Evolutionary conservation across 192 early-diverging fungal genomes (phyloP), one percentile per base, ranked within the genome.

Genomic region (Paraglomus occultum): DNA sequence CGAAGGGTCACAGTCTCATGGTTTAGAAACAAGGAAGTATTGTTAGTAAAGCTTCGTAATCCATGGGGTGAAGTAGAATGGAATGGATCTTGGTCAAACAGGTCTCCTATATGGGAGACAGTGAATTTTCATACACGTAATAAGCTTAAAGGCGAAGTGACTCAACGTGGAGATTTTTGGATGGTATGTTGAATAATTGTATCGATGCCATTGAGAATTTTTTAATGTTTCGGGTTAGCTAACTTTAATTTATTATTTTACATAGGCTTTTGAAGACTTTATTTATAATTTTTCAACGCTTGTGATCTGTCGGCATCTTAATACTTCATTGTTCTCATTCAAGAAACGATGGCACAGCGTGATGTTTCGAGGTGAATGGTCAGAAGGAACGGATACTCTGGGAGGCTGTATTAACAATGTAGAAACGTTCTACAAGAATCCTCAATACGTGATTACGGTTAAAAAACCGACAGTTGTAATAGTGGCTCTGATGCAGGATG

Each of bases 91-190:
- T 81, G 78, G 80, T 59, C 73, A n/a, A 53, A 70, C 31, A 76
- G 70, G 73, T 80, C 75, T 10, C 53, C 70, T 6, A 74, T 80
- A 63, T 83, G 80, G 80, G 48, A 69, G 42, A 45, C 53, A 44
- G 71, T 83, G 12, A 49, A 58, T 17, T 74, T 72, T 31, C 18
- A 54, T 46, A 74, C 78, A 51, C 59, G 76, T 53, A 81, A 64
- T 43, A 48, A 79, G 69, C 46, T 83, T 23, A 51, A 51, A 6
- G 51, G 79, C 22, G 64, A 46, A 8, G 31, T 55, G 20, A 77
- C 69, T 17, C 54, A 76, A 18, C 71, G 71, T 63, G 81, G 81
- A 7, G 70, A 74, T 58, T 83, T 83, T 73, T 83, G 77, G 67
- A 83, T 83, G 80, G 80, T 82, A 68, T n/a, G 68, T 22, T 12